phyloP scores from a whole-genome alignment of 495 filamentous ascomycete species.

The Talaromyces thailandensis region DNA sequence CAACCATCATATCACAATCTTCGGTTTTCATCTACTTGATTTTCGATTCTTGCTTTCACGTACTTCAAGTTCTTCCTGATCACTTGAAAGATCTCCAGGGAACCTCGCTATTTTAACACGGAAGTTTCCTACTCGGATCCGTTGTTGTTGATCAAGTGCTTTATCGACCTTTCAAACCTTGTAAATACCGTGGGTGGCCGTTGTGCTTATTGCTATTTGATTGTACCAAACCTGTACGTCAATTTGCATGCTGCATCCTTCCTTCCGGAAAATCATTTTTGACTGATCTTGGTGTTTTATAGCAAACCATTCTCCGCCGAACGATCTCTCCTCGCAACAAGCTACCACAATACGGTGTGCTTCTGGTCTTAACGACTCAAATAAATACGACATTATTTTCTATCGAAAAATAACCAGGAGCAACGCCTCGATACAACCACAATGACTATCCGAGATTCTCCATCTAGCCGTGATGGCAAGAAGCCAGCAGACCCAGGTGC shows the following conservation, averaged over 20 bases:
- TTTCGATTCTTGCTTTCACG: neutral
- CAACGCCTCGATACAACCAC: neutral
- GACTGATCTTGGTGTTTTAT: neutral
- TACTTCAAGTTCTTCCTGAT: neutral
- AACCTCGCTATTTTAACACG: neutral
- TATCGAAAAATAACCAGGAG: neutral
- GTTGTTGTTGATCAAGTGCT: neutral
- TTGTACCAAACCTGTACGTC: neutral
- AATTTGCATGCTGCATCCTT: neutral
- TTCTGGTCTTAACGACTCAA: neutral
- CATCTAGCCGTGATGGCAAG: neutral
- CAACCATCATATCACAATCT: neutral
- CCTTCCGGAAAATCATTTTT: neutral
- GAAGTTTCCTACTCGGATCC: neutral
- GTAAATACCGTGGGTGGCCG: neutral
- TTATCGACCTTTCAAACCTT: neutral
- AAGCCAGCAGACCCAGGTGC: neutral
- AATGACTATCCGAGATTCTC: neutral
- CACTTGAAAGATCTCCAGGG: neutral
- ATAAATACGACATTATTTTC: neutral
- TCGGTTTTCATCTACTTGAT: neutral
- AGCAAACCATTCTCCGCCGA: neutral
- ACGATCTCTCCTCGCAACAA: neutral
- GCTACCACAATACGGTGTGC: neutral
- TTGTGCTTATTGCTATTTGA: neutral